These are phyloP conservation scores for Scutellaria minor DNA, from an alignment of 257 asterid species.

Conservation along the genomic window DNA sequence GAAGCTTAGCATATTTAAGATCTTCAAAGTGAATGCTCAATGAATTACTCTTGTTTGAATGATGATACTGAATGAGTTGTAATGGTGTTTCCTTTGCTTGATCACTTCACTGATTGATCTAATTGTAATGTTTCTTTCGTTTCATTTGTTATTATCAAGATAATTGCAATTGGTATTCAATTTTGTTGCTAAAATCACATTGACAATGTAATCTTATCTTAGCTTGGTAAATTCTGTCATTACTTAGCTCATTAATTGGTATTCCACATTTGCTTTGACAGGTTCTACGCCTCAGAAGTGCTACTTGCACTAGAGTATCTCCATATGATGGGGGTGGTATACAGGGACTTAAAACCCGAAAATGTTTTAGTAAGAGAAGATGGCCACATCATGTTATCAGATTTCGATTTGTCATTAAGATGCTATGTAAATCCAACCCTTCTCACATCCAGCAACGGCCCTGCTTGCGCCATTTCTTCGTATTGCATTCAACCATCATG, in stretches of 20 bases:
- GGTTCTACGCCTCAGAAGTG: conserved; percentile 91
- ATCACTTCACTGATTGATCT: background rate
- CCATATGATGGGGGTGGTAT: conserved; percentile 97
- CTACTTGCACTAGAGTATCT: conserved; percentile 87
- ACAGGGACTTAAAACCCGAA: conserved; percentile 90
- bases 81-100: conserved; percentile 19
- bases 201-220: background rate
- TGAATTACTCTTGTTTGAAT: background rate
- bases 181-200: background rate
- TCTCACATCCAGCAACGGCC: conserved; percentile 47
- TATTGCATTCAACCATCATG: conserved; percentile 84
- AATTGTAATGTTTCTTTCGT: background rate
- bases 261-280: conserved; percentile 31
- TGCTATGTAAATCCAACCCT: conserved; percentile 84
- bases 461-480: conserved; percentile 64
- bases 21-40: background rate
- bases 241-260: background rate
- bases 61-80: background rate
- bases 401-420: conserved; percentile 84
- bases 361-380: conserved; percentile 92
- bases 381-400: conserved; percentile 94
- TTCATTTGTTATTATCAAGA: background rate
- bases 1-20: too few relatives aligned
- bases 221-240: background rate
- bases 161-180: background rate